A percentile compares a stretch with the other conserved stretches of the same genome.
These are phyloP conservation scores for Trichophyton simii DNA, from an alignment of 2,329 filamentous ascomycete species.

Conservation along the genomic window DNA sequence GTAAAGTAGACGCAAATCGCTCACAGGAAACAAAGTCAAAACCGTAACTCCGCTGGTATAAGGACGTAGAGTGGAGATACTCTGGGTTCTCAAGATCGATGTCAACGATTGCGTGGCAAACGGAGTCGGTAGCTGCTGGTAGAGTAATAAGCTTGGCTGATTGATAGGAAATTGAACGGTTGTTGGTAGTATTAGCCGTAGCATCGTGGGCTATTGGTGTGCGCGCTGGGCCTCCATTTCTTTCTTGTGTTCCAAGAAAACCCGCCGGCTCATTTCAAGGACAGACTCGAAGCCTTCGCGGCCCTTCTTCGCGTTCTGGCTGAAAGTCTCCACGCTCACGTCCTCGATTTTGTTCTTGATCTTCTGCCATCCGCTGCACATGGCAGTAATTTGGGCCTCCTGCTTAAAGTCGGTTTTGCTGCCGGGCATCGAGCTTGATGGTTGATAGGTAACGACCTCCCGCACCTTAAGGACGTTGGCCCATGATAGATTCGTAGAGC, in stretches of 20 bases:
- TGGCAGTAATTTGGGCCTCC: constrained; percentile 80
- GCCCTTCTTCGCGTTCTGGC: constrained; percentile 81
- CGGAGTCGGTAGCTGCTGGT: neutral
- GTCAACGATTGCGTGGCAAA: neutral
- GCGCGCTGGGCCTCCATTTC: constrained; percentile 40
- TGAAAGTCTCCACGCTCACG: constrained; percentile 73
- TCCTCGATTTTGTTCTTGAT: constrained; percentile 96
- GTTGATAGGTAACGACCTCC: constrained; percentile 82
- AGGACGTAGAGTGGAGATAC: neutral
- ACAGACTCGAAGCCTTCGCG: constrained; percentile 92
- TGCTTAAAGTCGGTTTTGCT: constrained; percentile 71
- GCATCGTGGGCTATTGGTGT: neutral
- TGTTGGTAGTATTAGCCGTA: neutral
- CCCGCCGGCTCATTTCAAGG: constrained; percentile 79
- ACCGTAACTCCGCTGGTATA: neutral
- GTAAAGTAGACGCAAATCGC: neutral
- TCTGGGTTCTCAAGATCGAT: neutral
- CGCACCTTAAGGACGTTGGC: constrained; percentile 81
- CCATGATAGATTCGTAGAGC: constrained; percentile 87
- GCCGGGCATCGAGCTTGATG: constrained; percentile 37
- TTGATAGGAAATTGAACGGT: too few species aligned
- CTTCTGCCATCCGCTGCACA: constrained; percentile 94
- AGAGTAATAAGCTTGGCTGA: neutral
- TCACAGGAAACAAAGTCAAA: neutral
- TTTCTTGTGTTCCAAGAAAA: constrained; percentile 75